Base-by-base conservation (phyloP, 1,284 basidiomycete genomes). In the Ganoderma lingzhi region DNA sequence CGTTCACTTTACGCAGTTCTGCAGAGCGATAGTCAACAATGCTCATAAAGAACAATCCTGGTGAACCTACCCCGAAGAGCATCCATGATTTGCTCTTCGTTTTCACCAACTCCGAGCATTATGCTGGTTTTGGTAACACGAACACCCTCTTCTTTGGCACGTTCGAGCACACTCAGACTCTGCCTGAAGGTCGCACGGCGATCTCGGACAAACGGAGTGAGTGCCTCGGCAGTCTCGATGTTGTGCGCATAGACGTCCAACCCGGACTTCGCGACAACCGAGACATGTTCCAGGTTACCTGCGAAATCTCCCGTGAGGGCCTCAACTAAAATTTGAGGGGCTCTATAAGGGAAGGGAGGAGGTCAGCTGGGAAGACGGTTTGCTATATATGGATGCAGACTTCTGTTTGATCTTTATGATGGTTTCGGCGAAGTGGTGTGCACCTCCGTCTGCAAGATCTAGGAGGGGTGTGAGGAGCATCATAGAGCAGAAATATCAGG, bases 181-280 rank as follows among this genome's bases (percentile, higher is more conserved):
- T 96, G 96, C 58, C 94, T 85, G 84, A 98, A 99, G 35, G 91
- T 94, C 14, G 98, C 98, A 48, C 97, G 88, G 32, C 96, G 92
- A 80, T 99, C 98, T 42, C 98, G 93, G 6, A 99, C 98, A 74
- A 89, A 96, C 0, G 97, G 98, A 1, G 98, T 99, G 62, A 98
- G 86, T 51, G 91, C 90, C 82, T 99, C 97, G 6, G 94, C 92
- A 0, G 98, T 99, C 83, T 99, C 98, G 65, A 99, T 85, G 79
- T 99, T 99, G 82, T 99, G 98, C 0, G 98, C 98, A 78, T 97
- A 99, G 19, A 99, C 98, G 78, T 99, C 98, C 6, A 99, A 84
- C 1, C 97, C 98, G 0, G 95, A 97, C 65, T 89, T 89, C 0
- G 97, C 97, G 35, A 99, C 95, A 4, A 89, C 76, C 1, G 90